Conservation (phyloP, 75 land plant genomes). For the Chamaecyparis obtusa region DNA sequence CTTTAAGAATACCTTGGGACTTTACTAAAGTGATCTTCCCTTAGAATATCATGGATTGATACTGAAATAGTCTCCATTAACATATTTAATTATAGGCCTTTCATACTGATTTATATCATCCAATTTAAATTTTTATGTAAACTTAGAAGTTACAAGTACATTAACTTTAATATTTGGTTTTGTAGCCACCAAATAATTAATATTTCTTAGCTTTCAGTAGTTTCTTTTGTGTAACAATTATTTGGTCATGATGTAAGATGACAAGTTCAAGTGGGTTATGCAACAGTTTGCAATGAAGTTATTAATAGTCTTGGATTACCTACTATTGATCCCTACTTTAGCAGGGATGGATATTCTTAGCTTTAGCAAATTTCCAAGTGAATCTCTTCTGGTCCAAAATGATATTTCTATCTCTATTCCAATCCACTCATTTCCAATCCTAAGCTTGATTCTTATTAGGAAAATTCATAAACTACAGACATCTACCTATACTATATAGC, state of each 20-base stretch:
- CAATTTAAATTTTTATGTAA: background rate
- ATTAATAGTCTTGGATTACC: background rate
- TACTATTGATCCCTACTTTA: background rate
- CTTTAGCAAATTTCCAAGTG: background rate
- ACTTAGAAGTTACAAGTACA: background rate
- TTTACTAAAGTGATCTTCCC: background rate
- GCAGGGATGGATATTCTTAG: background rate
- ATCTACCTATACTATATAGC: background rate
- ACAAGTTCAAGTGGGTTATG: background rate
- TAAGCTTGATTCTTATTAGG: background rate
- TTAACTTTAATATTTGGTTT: background rate
- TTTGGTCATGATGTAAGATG: background rate
- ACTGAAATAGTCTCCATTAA: background rate
- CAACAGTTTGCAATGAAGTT: background rate
- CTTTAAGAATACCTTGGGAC: background rate
- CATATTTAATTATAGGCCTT: background rate
- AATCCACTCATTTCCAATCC: background rate
- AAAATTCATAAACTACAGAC: background rate
- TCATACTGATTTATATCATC: background rate
- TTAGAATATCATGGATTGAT: background rate
- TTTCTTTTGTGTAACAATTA: background rate
- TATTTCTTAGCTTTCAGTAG: background rate
- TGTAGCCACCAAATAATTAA: background rate
- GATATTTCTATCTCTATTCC: background rate
- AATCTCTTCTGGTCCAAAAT: background rate